Conservation (phyloP, 257 asterid genomes). For the Solanum rostratum region DNA sequence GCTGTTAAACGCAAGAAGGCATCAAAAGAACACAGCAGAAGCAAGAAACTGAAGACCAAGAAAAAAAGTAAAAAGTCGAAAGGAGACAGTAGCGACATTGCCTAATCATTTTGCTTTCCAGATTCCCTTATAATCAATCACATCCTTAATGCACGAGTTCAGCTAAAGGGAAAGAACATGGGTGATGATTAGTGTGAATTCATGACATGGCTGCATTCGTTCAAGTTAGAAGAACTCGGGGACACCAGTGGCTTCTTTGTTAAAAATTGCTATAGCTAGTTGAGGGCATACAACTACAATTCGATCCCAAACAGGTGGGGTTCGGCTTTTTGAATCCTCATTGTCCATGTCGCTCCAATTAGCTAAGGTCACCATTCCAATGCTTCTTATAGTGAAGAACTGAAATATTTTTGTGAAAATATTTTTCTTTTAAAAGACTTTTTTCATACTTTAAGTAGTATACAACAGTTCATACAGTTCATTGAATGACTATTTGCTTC, state of each 20-base stretch:
- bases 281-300: not conserved
- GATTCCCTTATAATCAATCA: not conserved
- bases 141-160: not conserved
- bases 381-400: not conserved
- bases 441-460: too few species aligned
- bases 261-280: not conserved
- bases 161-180: not conserved
- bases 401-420: too few species aligned
- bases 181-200: not conserved
- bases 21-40: slow-evolving; percentile 16
- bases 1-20: slow-evolving; percentile 29
- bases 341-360: not conserved
- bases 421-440: too few species aligned
- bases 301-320: not conserved
- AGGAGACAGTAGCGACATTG: not conserved
- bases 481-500: too few species aligned
- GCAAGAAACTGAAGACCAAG: slow-evolving; percentile 35
- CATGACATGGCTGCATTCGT: not conserved
- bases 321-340: not conserved
- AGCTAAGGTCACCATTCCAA: not conserved
- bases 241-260: not conserved
- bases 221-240: not conserved
- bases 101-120: not conserved
- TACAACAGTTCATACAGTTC: too few species aligned
- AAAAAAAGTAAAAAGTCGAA: slow-evolving; percentile 21